phyloP scores from a whole-genome alignment of 2,329 filamentous ascomycete species.

The Colletotrichum sp. region DNA sequence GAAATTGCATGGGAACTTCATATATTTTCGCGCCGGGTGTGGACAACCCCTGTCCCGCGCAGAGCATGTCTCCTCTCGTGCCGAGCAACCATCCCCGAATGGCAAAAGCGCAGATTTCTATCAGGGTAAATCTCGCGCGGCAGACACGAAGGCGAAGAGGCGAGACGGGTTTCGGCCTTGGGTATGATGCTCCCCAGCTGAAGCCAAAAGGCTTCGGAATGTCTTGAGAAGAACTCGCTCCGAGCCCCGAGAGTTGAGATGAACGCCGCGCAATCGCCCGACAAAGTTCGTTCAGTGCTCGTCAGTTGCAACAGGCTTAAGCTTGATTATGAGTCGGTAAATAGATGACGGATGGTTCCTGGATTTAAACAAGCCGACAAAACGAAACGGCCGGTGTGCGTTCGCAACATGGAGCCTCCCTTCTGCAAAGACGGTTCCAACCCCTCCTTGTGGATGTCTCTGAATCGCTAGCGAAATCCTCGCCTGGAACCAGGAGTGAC shows the following conservation, averaged over 20 bases:
- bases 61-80: neutral
- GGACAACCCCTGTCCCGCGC: neutral
- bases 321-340: neutral
- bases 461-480: neutral
- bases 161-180: neutral
- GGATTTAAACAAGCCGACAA: neutral
- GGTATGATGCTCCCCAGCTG: neutral
- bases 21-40: neutral
- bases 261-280: neutral
- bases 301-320: neutral
- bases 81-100: neutral
- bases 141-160: neutral
- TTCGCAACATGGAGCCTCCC: neutral
- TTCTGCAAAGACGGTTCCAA: neutral
- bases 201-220: neutral
- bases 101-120: neutral
- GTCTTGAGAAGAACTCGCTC: neutral
- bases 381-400: neutral
- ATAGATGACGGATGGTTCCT: neutral
- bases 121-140: neutral
- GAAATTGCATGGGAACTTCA: neutral
- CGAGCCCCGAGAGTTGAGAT: neutral
- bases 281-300: neutral
- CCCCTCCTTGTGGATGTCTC: neutral
- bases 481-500: neutral